These are phyloP conservation scores for Solanum pimpinellifolium DNA, from an alignment of 257 asterid species.

Conservation along the genomic window DNA sequence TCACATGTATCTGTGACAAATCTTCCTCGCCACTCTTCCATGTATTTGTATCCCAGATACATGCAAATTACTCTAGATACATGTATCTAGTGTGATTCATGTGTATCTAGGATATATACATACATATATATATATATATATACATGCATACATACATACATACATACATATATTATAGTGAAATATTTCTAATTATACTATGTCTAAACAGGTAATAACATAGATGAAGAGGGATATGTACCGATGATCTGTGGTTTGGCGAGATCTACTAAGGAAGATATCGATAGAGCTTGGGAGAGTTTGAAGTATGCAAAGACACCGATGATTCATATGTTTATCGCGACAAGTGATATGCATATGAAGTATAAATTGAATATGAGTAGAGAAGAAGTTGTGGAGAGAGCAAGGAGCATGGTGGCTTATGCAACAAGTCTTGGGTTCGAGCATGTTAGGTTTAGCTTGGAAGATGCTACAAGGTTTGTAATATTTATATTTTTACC, in stretches of 20 bases:
- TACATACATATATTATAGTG: neutral
- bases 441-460: slow-evolving; percentile 75
- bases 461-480: slow-evolving; percentile 96
- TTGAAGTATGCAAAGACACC: slow-evolving; percentile 73
- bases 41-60: neutral
- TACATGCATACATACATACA: too few relatives aligned
- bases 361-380: slow-evolving; percentile 69
- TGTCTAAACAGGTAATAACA: neutral
- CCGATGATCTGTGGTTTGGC: slow-evolving; percentile 86
- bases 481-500: neutral
- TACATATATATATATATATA: too few relatives aligned
- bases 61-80: neutral
- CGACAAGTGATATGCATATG: slow-evolving; percentile 94
- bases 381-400: slow-evolving; percentile 59
- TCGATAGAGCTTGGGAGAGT: slow-evolving; percentile 89
- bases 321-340: slow-evolving; percentile 80
- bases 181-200: neutral
- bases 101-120: too few relatives aligned
- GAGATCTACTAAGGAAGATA: slow-evolving; percentile 78
- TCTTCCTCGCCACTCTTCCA: too few relatives aligned
- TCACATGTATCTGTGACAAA: neutral
- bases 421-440: slow-evolving; percentile 79
- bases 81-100: neutral
- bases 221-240: slow-evolving; percentile 22
- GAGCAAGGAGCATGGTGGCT: slow-evolving; percentile 78